Base-by-base conservation (phyloP, 345 rosid genomes). In the Gossypium ekmanianum region DNA sequence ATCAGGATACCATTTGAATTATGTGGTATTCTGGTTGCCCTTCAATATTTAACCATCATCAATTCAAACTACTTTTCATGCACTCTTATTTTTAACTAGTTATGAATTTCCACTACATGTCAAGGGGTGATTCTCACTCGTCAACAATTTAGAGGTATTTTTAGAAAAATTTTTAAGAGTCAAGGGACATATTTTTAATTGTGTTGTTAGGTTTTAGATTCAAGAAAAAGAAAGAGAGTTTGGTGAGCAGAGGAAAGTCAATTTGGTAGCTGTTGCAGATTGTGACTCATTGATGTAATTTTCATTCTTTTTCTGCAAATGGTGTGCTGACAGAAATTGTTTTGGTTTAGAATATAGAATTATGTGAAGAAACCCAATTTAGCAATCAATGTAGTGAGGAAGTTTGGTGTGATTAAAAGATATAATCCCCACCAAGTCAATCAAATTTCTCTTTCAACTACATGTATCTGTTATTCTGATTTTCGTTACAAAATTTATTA, bases 171-270 rank as follows among this genome's bases (percentile, higher is more conserved):
- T 34, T 34, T 5, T 34, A 34, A 5, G 41, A 34, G 41, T 34
- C 41, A 34, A 34, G 41, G 41, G 41, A 34, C 41, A 4, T 5
- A 34, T 4, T 5, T 34, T 1, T 5, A 34, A 34, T 34, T 34
- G 41, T 34, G 41, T 5, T 48, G 52, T 48, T 48, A 12, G 52
- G 52, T 48, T 48, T 48, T 48, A 48, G 17, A 10, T 48, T 48
- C 52, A 14, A 48, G 4, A 48, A 48, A 48, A 11, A 48, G 14
- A 48, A 34, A 48, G 52, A 48, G 13, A 48, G 13, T 48, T 48
- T 11, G 52, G 52, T 11, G 20, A 26, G 56, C 55, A 47, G 56
- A 47, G 44, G 68, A 22, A 71, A 71, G 82, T 79, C 82, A 71
- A 75, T 17, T 43, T 45, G 71, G 58, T 1, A 70, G 41, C 7